A percentile compares a stretch with the other conserved stretches of the same genome.
phyloP scores from a whole-genome alignment of 306 rosid species.

The Cucumis melo region DNA sequence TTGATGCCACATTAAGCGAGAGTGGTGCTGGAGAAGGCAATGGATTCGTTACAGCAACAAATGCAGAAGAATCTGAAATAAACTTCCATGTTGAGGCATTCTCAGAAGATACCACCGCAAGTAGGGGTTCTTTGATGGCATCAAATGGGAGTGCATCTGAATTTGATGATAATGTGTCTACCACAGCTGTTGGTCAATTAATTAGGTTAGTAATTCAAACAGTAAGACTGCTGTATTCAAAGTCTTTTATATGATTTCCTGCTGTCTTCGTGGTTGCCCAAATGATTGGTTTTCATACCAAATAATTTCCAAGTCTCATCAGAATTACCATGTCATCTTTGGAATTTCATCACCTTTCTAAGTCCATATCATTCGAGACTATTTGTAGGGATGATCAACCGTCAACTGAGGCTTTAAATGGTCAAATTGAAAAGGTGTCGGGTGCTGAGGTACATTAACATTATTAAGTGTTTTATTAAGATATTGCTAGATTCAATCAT shows the following conservation, averaged over 20 bases:
- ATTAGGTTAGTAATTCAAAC: conserved; percentile 29
- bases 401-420: conserved; percentile 25
- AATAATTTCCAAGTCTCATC: not conserved
- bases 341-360: not conserved
- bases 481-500: not conserved
- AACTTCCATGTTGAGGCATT: conserved; percentile 7
- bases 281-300: conserved; percentile 1
- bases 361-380: conserved; percentile 6
- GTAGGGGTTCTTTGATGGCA: conserved; percentile 17
- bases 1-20: conserved; percentile 17
- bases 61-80: conserved; percentile 16
- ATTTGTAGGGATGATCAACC: conserved; percentile 35
- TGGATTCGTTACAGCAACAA: conserved; percentile 15
- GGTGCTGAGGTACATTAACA: conserved; percentile 37
- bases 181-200: conserved; percentile 16
- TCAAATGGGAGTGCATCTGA: conserved; percentile 17
- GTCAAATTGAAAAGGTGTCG: conserved; percentile 20
- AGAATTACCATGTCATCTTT: not conserved
- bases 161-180: conserved; percentile 22
- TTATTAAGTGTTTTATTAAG: not conserved
- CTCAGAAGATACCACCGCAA: conserved; percentile 9
- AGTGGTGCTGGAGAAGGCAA: conserved; percentile 23
- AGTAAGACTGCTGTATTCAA: not conserved
- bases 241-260: not conserved
- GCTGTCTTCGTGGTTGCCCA: not conserved